Conservation (phyloP, 1,139 yeast genomes). For the Arxiozyma heterogenica region DNA sequence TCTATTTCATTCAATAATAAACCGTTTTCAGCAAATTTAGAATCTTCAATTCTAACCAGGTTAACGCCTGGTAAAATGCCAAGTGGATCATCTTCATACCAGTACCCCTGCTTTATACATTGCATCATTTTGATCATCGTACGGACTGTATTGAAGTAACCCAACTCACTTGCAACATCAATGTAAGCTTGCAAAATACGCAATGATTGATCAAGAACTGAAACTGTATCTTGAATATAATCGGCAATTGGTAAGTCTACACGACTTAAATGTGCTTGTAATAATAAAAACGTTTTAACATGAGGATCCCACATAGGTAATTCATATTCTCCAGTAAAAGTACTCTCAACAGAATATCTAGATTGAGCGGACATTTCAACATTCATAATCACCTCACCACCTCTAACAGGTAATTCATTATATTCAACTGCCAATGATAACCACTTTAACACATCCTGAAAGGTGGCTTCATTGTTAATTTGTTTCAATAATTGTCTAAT, state of each 20-base stretch:
- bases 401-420: slow-evolving; percentile 87
- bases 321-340: slow-evolving; percentile 35
- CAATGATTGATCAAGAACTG: slow-evolving; percentile 86
- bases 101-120: slow-evolving; percentile 77
- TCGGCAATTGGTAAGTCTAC: slow-evolving; percentile 89
- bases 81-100: slow-evolving; percentile 75
- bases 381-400: slow-evolving; percentile 89
- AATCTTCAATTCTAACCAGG: slow-evolving; percentile 29
- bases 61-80: slow-evolving; percentile 63
- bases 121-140: slow-evolving; percentile 66
- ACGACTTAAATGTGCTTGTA: slow-evolving; percentile 82
- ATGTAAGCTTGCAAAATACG: slow-evolving; percentile 90
- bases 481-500: slow-evolving; percentile 56
- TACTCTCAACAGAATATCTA: slow-evolving; percentile 54
- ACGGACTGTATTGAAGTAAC: slow-evolving; percentile 53
- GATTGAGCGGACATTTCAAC: slow-evolving; percentile 78
- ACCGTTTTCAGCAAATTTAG: slow-evolving; percentile 25
- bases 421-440: slow-evolving; percentile 80
- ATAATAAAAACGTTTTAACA: slow-evolving; percentile 72
- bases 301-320: slow-evolving; percentile 92
- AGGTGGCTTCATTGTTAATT: slow-evolving; percentile 42
- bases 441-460: slow-evolving; percentile 63
- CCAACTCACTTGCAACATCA: slow-evolving; percentile 82
- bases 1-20: slow-evolving; percentile 9
- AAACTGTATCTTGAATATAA: slow-evolving; percentile 85